These are phyloP conservation scores for Ammopiptanthus mongolicus DNA, from an alignment of 306 rosid genomes.

Conservation along the genomic window DNA sequence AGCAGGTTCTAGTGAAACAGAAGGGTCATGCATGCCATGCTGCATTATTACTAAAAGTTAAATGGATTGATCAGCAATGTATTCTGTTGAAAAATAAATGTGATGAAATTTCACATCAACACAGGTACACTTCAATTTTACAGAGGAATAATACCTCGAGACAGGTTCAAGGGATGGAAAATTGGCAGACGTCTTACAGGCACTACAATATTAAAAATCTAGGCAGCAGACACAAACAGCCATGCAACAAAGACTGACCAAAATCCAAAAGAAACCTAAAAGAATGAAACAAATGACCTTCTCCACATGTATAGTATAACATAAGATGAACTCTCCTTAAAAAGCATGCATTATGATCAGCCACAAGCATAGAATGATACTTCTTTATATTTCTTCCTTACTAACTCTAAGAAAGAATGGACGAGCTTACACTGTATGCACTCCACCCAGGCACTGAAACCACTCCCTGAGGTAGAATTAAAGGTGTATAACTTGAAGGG, in stretches of 20 bases:
- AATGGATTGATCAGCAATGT: neutral
- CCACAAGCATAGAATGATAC: neutral
- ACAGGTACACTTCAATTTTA: neutral
- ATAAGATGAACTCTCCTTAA: neutral
- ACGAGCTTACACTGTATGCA: constrained; percentile 67
- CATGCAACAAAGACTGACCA: neutral
- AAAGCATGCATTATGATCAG: neutral
- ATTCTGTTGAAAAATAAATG: neutral
- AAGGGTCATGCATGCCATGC: neutral
- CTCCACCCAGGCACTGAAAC: constrained; percentile 91
- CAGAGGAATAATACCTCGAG: neutral
- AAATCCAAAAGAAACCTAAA: neutral
- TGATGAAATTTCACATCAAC: neutral
- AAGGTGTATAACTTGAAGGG: constrained; percentile 80
- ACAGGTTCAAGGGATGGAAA: neutral
- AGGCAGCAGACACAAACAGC: neutral
- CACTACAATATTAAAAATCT: neutral
- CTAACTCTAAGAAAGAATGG: constrained; percentile 3
- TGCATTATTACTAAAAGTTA: constrained; percentile 3
- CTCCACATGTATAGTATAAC: neutral
- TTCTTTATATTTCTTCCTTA: neutral
- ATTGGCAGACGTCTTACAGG: neutral
- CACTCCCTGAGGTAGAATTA: constrained; percentile 83
- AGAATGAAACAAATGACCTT: neutral
- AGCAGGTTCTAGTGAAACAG: constrained; percentile 6